Evolutionary conservation across 495 filamentous ascomycete genomes (phyloP), one percentile per base, ranked within the genome.

Genomic region (Hypomontagnella submonticulosa): DNA sequence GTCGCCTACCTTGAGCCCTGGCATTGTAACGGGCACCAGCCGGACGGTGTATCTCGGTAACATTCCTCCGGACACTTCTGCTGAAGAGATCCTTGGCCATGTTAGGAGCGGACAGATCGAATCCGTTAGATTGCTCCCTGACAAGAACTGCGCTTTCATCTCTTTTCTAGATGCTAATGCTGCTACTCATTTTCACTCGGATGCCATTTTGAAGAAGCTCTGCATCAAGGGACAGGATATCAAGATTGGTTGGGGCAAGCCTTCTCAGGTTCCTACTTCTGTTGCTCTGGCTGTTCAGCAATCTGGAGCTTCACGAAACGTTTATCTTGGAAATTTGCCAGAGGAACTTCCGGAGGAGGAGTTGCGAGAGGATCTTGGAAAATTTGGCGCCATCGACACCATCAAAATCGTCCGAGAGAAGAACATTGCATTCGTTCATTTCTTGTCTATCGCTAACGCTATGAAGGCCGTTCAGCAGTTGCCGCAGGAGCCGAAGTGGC

Each of bases 71-170:
- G 95, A 99, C 81, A 98, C 95, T n/a, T 89, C 91, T 34, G 96
- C 96, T 16, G 95, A 99, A 80, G 95, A 99, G 79, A 97, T 99
- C 68, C 83, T 99, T 48, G 91, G 94, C 63, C 95, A 99, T 73
- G 95, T 99, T 49, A 88, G 95, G 47, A 98, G 96, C 76, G 95
- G 95, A 33, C 96, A 97, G 71, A 99, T 99, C 76, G 95, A 99
- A 81, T 98, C 96, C 19, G 95, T 98, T 36, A 88, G 95, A 63
- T 83, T 98, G 65, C 85, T 99, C 34, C 92, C 93, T 13, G 95
- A 99, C 79, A 99, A 98, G 90, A 99, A 98, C 82, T 99, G 95
- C 77, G 95, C 95, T 61, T 99, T 99, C 81, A 99, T 99, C 72
- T 99, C 95, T 10, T 99, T 99, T 79, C 82, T 98, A 65, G 95